Evolutionary conservation across 768 basidiomycete genomes (phyloP), one percentile per base, ranked within the genome.

Genomic region (Termitomyces sp.): DNA sequence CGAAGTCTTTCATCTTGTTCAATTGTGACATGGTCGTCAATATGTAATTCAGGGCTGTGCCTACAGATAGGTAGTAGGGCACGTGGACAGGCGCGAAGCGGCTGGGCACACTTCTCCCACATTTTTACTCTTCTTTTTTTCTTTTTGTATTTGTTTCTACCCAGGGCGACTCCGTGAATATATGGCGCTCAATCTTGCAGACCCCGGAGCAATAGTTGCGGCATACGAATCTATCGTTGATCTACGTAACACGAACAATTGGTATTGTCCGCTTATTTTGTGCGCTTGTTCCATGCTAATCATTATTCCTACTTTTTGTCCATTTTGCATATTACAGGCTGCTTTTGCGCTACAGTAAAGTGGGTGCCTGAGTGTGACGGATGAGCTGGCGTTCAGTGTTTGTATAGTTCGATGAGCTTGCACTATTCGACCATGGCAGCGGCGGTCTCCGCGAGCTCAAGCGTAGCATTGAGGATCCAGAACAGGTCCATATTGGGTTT

Each of bases 401-500:
- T 21, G 53, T 43, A 41, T 55, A 78, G 74, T 63, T 65, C 19
- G 76, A 80, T 54, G 72, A 75, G 41, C 66, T 80, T 48, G 70
- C 68, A 17, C 62, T 81, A 11, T 65, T 73, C 61, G 75, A 72
- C 23, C 71, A 71, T 40, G 80, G 80, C 16, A 60, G 61, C 11
- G 69, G 74, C 12, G 79, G 78, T 14, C 69, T 82, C 23, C 69
- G 73, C 35, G 78, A 81, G 53, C 64, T 82, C 55, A 81, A 82
- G 60, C 73, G 70, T 45, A 75, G 68, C 55, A 68, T 81, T 14
- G 67, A 72, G 42, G 73, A 78, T 55, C 55, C 66, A 34, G 62
- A 71, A 9, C 66, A 73, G 45, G 71, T 78, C 11, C 78, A 73
- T 41, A 70, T 82, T 59, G 80, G 70, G 4, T 78, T 82, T 58